Base-by-base conservation (phyloP, 1,284 basidiomycete genomes). In the Tetrapyrgos nigripes region DNA sequence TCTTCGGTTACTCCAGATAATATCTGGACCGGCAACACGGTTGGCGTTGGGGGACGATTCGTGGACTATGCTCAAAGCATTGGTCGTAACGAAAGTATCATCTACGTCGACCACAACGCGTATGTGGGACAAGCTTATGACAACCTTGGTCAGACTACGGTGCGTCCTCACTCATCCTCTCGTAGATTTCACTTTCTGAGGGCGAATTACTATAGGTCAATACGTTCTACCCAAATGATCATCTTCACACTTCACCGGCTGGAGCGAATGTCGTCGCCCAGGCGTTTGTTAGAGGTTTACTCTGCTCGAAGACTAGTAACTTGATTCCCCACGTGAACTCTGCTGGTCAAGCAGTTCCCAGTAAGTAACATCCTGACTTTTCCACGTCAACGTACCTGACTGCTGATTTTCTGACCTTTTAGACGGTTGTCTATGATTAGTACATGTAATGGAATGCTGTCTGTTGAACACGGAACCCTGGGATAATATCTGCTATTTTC, bases 1-100 rank as follows among this genome's bases (percentile, higher is more conserved):
- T 79, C 79, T 21, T 76, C 77, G 17, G 77, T 80, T 62, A 83
- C 82, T 3, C 81, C 82, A 3, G 69, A 77, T 63, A 79, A 83
- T 64, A 73, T 74, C 27, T 83, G 80, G 78, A 66, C 71, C 11
- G 70, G 71, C 51, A 69, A 65, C 37, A 65, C 67, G 27, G 76
- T 80, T 45, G 66, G 65, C 28, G 67, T 74, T 11, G 71, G 73
- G 23, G 69, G 74, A 24, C 73, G 81, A 13, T 84, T 83, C 62
- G 80, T 81, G 19, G 71, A 67, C 1, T 83, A 83, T 62, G 80
- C 82, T 2, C 64, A 76, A 58, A 69, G 71, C 11, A 73, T 73
- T 8, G 79, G 78, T 3, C 68, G 66, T 28, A 69, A 71, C 10
- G 81, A 77, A 21, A 70, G 72, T 4, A 75, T 75, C 17, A 68